phyloP scores from a whole-genome alignment of 2,329 filamentous ascomycete genomes.

The Pseudocercospora vitis region DNA sequence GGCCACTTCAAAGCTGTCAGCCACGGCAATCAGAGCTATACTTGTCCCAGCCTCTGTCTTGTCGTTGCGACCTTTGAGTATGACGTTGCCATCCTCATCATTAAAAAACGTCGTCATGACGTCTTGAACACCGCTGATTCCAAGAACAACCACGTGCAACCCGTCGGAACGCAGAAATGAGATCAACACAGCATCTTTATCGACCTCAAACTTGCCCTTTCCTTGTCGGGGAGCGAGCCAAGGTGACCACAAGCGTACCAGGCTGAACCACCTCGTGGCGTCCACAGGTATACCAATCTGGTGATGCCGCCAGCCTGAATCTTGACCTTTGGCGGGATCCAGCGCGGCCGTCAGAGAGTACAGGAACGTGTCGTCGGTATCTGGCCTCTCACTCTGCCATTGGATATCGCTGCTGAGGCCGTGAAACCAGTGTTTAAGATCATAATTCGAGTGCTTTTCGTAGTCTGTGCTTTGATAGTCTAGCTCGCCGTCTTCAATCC shows the following conservation, averaged over 20 bases:
- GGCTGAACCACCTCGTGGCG: constrained; percentile 72
- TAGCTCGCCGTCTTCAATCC: constrained; percentile 62
- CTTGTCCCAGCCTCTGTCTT: constrained; percentile 55
- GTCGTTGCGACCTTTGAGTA: constrained; percentile 73
- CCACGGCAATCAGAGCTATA: constrained; percentile 68
- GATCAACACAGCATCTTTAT: constrained; percentile 75
- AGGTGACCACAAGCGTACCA: constrained; percentile 75
- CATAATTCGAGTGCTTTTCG: constrained; percentile 37
- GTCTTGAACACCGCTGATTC: constrained; percentile 71
- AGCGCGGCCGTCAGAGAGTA: constrained; percentile 66
- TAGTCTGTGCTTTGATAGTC: constrained; percentile 49
- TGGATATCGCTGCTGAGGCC: constrained; percentile 58
- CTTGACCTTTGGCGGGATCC: constrained; percentile 55
- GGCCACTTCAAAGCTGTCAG: constrained; percentile 70
- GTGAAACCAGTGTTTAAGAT: constrained; percentile 58
- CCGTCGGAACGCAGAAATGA: constrained; percentile 74
- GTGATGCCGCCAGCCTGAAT: constrained; percentile 58
- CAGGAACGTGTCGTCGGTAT: constrained; percentile 67
- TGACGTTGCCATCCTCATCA: constrained; percentile 63
- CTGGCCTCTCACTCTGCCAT: constrained; percentile 58
- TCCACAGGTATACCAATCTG: constrained; percentile 65
- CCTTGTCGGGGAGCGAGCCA: constrained; percentile 92
- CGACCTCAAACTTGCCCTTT: constrained; percentile 62
- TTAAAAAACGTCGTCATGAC: constrained; percentile 69
- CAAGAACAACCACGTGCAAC: constrained; percentile 73